Evolutionary conservation across 768 basidiomycete species (phyloP), one percentile per base, ranked within the genome.

Genomic region (Pulveroboletus ravenelii): DNA sequence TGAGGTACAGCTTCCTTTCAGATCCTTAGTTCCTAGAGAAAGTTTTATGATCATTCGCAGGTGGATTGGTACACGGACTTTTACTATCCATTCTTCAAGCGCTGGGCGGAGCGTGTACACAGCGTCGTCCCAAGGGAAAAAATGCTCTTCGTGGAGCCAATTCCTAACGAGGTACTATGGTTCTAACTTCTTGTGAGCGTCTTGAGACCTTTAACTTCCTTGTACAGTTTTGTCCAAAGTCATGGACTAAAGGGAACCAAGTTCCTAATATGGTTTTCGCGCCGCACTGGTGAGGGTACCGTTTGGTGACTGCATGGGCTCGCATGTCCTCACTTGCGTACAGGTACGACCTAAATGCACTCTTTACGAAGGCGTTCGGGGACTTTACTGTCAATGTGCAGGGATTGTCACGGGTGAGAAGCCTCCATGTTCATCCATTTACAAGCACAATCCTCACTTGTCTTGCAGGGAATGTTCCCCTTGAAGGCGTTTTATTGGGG

Each of bases 301-400:
- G 38, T 40, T 14, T 17, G 5, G 29, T 14, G 25, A 29, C 27
- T n/a, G 8, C 14, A 29, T 41, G 5, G 10, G 13, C 17, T 41
- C 23, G 25, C 9, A 7, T 14, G 7, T 50, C 17, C 29, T 51
- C 6, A 50, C 29, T 6, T 15, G 36, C 17, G 14, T 39, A 5
- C 48, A 92, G 89, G 89, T 98, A 99, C 57, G 95, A 98, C 63
- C 77, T 99, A 7, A 85, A 93, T 48, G 81, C 84, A 7, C 74
- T 99, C 7, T 98, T 97, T 70, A 68, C 71, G 23, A 96, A 96
- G 66, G 78, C 79, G 3, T 91, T 91, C 54, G 84, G 89, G 0
- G 79, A 88, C 60, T 88, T 97, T 67, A 84, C 83, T 0, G 89
- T 92, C 38, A 95, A 98, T 62, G 93, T 98, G 0, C 95, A 97